Conservation (phyloP, 768 basidiomycete species). For the Pleurotus salmoneostramineus region DNA sequence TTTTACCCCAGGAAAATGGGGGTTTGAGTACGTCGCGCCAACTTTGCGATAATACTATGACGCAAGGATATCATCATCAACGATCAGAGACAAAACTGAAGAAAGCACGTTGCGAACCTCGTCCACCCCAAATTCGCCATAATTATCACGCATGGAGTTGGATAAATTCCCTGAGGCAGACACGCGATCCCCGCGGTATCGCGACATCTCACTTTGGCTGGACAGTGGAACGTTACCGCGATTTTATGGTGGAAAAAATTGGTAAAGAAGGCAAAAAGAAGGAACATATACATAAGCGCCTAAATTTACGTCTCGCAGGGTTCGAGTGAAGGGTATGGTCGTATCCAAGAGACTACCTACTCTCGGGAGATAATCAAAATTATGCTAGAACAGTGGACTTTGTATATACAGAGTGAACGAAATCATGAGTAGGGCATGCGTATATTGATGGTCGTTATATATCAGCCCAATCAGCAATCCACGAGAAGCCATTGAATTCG, state of each 20-base stretch:
- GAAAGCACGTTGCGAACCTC: constrained; percentile 27
- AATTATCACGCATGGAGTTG: constrained; percentile 9
- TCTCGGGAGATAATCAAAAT: too few species aligned
- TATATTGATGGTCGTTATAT: constrained; percentile 23
- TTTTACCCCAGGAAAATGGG: constrained; percentile 65
- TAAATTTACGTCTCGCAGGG: too few species aligned
- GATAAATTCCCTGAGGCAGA: constrained; percentile 1
- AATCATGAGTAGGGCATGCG: not conserved
- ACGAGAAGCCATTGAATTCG: constrained; percentile 97
- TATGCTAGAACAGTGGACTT: too few species aligned
- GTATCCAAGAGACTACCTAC: too few species aligned
- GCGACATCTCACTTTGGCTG: not conserved
- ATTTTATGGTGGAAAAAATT: too few species aligned
- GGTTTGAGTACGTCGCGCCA: constrained; percentile 67
- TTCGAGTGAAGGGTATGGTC: too few species aligned
- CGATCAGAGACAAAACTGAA: not conserved
- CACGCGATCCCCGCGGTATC: constrained; percentile 3
- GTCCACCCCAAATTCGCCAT: constrained; percentile 14
- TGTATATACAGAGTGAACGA: not conserved
- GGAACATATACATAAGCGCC: too few species aligned
- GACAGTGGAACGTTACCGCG: not conserved
- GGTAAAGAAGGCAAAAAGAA: too few species aligned
- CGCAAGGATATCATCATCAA: not conserved
- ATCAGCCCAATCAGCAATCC: constrained; percentile 73
- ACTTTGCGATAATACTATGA: constrained; percentile 60